Evolutionary conservation across 768 basidiomycete species (phyloP), one percentile per base, ranked within the genome.

Genomic region (Boletus huronensis): DNA sequence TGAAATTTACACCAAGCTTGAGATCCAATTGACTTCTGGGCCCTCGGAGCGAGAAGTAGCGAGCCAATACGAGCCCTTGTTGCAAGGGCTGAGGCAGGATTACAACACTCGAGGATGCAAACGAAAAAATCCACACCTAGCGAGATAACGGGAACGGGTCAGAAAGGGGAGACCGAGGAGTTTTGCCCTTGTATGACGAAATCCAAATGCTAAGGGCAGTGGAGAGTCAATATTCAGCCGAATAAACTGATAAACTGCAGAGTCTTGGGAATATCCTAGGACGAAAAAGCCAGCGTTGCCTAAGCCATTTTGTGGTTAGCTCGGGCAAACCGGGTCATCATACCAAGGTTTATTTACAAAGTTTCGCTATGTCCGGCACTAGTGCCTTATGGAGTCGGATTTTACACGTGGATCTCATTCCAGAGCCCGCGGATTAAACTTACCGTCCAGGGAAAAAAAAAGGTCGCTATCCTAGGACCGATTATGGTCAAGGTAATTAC

Each of bases 401-500:
- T 6, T n/a, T 38, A 17, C 36, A 19, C n/a, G 17, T n/a, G 17
- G n/a, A 36, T n/a, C 16, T 31, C 13, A 1, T 29, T 36, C 36
- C 36, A 38, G 36, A 19, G 14, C 9, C 36, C 36, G 36, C 36
- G 36, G 36, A 38, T 25, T 25, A 25, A 32, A 32, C 8, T 36
- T 17, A 38, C 36, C 14, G n/a, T 39, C 38, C 9, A 38, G 16
- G 35, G 35, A 10, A 3, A n/a, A 39, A 39, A 39, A 39, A 35
- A 35, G 16, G 9, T 29, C 9, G 13, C 21, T 19, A 8, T n/a
- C n/a, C 26, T 3, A 43, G 14, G 23, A 25, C 46, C 31, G 5
- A 28, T 52, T 58, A 53, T 44, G 47, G 50, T 23, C 48, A 53
- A 31, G 45, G 44, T 51, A 17, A 48, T 63, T 65, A 63, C 50